Conservation (phyloP, 202 grass and related monocot genomes). For the Hordeum pubiflorum region DNA sequence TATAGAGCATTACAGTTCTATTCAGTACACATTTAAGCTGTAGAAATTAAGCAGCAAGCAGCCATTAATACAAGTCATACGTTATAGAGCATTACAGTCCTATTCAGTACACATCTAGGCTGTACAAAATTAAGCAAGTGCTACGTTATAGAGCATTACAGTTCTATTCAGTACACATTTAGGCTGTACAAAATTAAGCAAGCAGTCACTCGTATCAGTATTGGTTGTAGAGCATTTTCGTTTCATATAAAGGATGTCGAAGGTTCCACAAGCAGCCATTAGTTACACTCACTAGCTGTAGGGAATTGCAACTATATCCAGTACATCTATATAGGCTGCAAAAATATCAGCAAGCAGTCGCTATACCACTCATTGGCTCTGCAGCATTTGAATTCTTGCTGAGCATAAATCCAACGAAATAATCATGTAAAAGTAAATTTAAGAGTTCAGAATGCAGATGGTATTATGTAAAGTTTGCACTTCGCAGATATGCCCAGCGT, state of each 20-base stretch:
- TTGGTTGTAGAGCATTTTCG: neutral
- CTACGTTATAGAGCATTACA: too few relatives aligned
- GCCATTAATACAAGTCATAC: neutral
- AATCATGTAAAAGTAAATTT: neutral
- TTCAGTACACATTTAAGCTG: too few relatives aligned
- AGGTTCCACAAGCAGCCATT: neutral
- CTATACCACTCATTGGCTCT: neutral
- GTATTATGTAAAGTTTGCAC: neutral
- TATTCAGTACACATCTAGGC: slow-evolving; percentile 87
- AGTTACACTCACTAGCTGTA: neutral
- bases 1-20: too few relatives aligned
- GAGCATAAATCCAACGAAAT: neutral
- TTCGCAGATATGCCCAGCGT: neutral
- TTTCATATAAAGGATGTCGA: slow-evolving; percentile 33
- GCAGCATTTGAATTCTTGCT: neutral
- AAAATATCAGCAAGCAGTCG: neutral
- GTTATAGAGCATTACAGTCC: neutral
- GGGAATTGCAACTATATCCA: slow-evolving; percentile 23
- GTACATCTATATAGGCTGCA: slow-evolving; percentile 68
- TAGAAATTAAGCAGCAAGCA: neutral
- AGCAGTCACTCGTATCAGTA: neutral
- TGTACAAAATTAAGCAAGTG: neutral
- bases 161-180: too few relatives aligned
- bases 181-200: neutral
- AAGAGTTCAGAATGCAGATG: neutral